phyloP scores from a whole-genome alignment of 805 yeast genomes.

The Starmerella khaoyaiensis region DNA sequence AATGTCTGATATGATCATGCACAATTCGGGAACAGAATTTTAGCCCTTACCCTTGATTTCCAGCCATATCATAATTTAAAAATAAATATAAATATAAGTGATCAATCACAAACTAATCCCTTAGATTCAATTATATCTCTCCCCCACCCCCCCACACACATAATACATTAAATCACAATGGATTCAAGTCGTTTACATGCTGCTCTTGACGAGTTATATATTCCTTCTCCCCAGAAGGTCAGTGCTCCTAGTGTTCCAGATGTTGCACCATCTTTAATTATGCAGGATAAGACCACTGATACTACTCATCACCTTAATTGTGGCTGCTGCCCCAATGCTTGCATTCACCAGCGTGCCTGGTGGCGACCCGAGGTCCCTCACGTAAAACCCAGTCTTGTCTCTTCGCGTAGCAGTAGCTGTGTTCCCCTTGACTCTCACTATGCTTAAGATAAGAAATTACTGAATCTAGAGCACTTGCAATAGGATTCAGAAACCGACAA shows the following conservation, averaged over 20 bases:
- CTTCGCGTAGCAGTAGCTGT: constrained; percentile 18
- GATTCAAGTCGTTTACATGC: constrained; percentile 32
- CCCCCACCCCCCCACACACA: not conserved
- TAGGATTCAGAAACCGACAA: no score
- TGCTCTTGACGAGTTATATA: constrained; percentile 34
- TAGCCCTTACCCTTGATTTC: constrained; percentile 6
- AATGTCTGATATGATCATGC: constrained; percentile 7
- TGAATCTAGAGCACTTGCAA: no score
- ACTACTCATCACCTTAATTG: constrained; percentile 33
- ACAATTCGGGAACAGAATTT: not conserved
- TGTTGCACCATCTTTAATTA: constrained; percentile 46
- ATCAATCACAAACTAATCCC: not conserved
- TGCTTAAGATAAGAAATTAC: constrained; percentile 1
- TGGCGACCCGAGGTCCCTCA: constrained; percentile 24
- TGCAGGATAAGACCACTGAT: constrained; percentile 45
- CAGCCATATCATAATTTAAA: constrained; percentile 14
- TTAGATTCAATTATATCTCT: not conserved
- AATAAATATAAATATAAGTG: constrained; percentile 1
- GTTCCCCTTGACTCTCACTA: constrained; percentile 13
- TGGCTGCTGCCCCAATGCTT: constrained; percentile 33
- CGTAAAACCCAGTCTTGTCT: constrained; percentile 21
- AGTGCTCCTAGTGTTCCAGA: constrained; percentile 31
- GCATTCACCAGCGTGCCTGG: constrained; percentile 32
- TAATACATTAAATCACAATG: constrained; percentile 27
- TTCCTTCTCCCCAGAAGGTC: constrained; percentile 31